These are phyloP conservation scores for Skeletonema tropicum DNA, from an alignment of 108 stramenopile species.

Conservation along the genomic window DNA sequence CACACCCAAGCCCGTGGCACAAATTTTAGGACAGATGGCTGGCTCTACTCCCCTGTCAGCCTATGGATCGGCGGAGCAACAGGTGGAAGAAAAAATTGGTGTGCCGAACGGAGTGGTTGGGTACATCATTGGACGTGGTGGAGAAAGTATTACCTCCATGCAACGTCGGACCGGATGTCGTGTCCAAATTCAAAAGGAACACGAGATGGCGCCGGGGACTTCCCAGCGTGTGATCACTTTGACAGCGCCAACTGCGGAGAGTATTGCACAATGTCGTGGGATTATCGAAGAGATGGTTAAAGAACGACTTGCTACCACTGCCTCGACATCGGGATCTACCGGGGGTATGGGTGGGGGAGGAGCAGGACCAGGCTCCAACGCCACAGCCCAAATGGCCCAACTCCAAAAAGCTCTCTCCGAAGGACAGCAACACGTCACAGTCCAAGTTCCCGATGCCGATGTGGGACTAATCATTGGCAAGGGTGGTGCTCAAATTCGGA, in stretches of 20 bases:
- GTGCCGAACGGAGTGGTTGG: slow-evolving; percentile 86
- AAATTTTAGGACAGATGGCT: slow-evolving; percentile 58
- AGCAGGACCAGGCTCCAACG: slow-evolving; percentile 37
- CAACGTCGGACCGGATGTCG: slow-evolving; percentile 34
- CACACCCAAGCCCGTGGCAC: slow-evolving; percentile 84
- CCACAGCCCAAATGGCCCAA: slow-evolving; percentile 56
- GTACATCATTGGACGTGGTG: slow-evolving; percentile 91
- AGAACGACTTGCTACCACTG: slow-evolving; percentile 63
- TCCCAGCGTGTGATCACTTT: slow-evolving; percentile 83
- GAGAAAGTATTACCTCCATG: slow-evolving; percentile 75
- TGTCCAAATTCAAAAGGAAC: slow-evolving; percentile 58
- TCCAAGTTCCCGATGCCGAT: slow-evolving; percentile 86
- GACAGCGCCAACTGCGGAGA: slow-evolving; percentile 66
- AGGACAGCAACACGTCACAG: slow-evolving; percentile 75
- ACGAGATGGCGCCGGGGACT: slow-evolving; percentile 85
- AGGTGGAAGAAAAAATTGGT: slow-evolving; percentile 78
- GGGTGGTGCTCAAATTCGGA: slow-evolving; percentile 91
- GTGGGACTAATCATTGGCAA: slow-evolving; percentile 98
- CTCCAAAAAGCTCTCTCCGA: slow-evolving; percentile 72
- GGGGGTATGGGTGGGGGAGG: slow-evolving; percentile 1
- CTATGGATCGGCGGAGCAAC: slow-evolving; percentile 49
- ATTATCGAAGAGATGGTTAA: slow-evolving; percentile 85
- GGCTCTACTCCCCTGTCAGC: slow-evolving; percentile 42
- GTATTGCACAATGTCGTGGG: slow-evolving; percentile 73
- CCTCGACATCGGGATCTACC: slow-evolving; percentile 6